Conservation (phyloP, 75 land plant species). For the Selaginella moellendorffii region DNA sequence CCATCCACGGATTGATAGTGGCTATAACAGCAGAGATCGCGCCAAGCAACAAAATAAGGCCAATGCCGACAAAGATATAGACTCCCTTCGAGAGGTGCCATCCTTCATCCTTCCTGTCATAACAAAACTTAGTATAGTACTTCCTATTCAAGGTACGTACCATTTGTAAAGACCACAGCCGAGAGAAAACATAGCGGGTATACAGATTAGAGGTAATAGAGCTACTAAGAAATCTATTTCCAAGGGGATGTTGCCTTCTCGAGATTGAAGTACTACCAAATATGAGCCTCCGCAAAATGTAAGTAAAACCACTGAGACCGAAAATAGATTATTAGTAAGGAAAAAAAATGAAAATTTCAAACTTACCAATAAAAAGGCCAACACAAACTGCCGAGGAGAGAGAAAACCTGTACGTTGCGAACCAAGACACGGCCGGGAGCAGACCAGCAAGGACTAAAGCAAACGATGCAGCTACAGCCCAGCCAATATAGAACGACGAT, state of each 20-base stretch:
- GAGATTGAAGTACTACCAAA: slow-evolving; percentile 51
- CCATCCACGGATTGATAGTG: slow-evolving; percentile 86
- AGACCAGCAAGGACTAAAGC: slow-evolving; percentile 72
- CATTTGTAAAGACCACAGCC: slow-evolving; percentile 80
- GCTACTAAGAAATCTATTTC: slow-evolving; percentile 93
- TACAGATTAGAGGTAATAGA: slow-evolving; percentile 74
- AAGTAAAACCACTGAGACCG: slow-evolving; percentile 60
- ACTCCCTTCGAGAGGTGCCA: slow-evolving; percentile 86
- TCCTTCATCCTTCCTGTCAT: slow-evolving; percentile 86
- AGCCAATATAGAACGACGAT: slow-evolving; percentile 86
- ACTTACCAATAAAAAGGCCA: slow-evolving; percentile 61
- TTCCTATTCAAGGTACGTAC: slow-evolving; percentile 22
- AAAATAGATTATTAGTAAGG: slow-evolving; percentile 9
- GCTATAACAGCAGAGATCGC: slow-evolving; percentile 82
- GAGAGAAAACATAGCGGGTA: slow-evolving; percentile 74
- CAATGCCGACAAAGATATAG: slow-evolving; percentile 64
- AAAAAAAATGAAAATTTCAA: background rate
- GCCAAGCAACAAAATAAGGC: slow-evolving; percentile 71
- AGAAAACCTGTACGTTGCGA: slow-evolving; percentile 91
- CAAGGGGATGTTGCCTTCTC: slow-evolving; percentile 48
- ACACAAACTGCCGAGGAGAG: slow-evolving; percentile 85
- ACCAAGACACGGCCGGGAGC: slow-evolving; percentile 89
- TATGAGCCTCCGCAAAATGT: slow-evolving; percentile 95
- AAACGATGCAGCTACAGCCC: slow-evolving; percentile 78
- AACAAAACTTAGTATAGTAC: background rate